These are phyloP conservation scores for Lagerstroemia speciosa DNA, from an alignment of 345 rosid species.

Conservation along the genomic window DNA sequence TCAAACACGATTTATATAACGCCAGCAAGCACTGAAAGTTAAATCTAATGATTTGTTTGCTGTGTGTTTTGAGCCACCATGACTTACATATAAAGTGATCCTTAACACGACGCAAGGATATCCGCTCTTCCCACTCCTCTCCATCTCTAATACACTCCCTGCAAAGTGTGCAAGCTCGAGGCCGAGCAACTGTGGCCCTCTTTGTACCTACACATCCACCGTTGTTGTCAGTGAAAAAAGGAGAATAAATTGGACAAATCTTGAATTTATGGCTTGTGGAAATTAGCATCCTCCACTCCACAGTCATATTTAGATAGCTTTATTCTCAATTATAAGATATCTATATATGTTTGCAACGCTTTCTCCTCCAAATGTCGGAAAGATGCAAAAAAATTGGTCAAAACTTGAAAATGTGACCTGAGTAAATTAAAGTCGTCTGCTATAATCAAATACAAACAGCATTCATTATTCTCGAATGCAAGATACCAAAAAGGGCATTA, in stretches of 20 bases:
- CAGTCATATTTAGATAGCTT: background rate
- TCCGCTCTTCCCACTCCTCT: slow-evolving; percentile 45
- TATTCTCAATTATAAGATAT: background rate
- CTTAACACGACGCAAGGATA: slow-evolving; percentile 57
- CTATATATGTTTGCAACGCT: no score
- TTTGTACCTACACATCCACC: slow-evolving; percentile 42
- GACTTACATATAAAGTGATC: slow-evolving; percentile 89
- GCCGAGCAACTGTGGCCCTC: slow-evolving; percentile 69
- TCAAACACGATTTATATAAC: background rate
- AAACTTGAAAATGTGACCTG: no score
- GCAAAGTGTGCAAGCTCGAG: slow-evolving; percentile 81
- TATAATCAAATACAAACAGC: no score
- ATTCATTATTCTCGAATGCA: no score
- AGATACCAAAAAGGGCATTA: no score
- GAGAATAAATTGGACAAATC: background rate
- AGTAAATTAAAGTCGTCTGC: no score
- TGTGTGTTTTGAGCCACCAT: no score
- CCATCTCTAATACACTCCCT: slow-evolving; percentile 73
- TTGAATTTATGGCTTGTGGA: background rate
- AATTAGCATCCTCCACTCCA: background rate
- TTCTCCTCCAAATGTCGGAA: no score
- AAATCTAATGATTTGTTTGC: no score
- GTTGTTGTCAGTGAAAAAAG: background rate
- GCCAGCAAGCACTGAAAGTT: no score
- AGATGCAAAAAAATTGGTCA: no score